Base-by-base conservation (phyloP, 768 basidiomycete genomes). In the Auricularia cornea region DNA sequence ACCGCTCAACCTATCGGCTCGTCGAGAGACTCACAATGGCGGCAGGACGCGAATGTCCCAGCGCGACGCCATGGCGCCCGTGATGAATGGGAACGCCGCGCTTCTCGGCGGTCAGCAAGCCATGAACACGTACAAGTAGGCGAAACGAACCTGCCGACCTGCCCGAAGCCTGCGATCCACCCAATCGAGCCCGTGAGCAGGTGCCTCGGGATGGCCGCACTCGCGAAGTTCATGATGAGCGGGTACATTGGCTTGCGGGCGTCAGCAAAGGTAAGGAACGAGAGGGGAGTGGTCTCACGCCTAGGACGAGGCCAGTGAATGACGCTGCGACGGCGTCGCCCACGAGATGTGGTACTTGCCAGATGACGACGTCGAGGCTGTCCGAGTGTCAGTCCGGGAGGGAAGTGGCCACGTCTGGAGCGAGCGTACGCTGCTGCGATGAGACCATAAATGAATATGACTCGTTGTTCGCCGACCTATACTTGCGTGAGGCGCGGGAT, bases 61-160 rank as follows among this genome's bases (percentile, higher is more conserved):
- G 64, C 78, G 83, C 29, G 79, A 78, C 5, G 89, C 82, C 29
- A 92, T 80, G 2, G 84, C 80, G 28, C 89, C 63, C 1, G 68
- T 66, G 23, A 90, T 79, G 67, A 92, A 90, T 0, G 90, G 89
- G 3, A 91, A 69, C 6, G 88, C 65, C 0, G 89, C 89, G 48
- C 84, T 84, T 20, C 90, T 90, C 2, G 87, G 84, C 69, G 87
- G 85, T 0, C 90, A 88, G 59, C 65, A 61, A 11, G 38, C 51
- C 1, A 38, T 6, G 18, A 14, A 28, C 20, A 35, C 16, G 44
- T 12, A 3, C 23, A 23, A 8, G 41, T 65, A 41, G 66, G 44
- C 26, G 5, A 56, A 10, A n/a, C 48, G 61, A 10, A 28, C 29
- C 32, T 61, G 26, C 12, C 60, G 23, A 51, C 33, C 26, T 61